phyloP scores from a whole-genome alignment of 2,329 filamentous ascomycete species.

The Sarocladium kiliense region DNA sequence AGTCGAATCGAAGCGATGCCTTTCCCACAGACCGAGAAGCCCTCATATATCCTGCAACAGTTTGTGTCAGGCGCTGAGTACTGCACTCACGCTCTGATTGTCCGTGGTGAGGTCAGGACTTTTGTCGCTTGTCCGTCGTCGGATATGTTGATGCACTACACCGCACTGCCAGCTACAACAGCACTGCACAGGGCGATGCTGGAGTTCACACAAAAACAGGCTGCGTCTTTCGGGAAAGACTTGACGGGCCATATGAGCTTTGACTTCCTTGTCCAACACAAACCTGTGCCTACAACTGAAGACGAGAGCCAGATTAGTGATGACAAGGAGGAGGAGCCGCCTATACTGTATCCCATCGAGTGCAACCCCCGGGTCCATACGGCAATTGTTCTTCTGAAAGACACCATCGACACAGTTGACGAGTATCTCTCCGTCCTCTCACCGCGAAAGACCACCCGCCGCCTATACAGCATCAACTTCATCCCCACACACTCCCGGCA shows the following conservation, averaged over 20 bases:
- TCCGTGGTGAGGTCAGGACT: constrained; percentile 58
- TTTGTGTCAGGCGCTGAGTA: constrained; percentile 59
- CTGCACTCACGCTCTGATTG: constrained; percentile 64
- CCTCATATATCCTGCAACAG: constrained; percentile 59
- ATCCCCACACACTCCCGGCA: constrained; percentile 18
- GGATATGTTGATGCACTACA: constrained; percentile 62
- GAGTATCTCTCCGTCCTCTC: constrained; percentile 48
- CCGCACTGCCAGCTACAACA: constrained; percentile 48
- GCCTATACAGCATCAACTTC: constrained; percentile 11
- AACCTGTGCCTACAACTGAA: not conserved
- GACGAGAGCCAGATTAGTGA: too few species aligned
- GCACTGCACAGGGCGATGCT: constrained; percentile 56
- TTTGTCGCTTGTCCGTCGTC: constrained; percentile 63
- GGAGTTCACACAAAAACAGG: constrained; percentile 57
- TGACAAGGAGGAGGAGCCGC: constrained; percentile 19
- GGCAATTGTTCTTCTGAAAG: constrained; percentile 55
- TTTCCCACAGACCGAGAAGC: constrained; percentile 30
- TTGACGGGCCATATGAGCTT: constrained; percentile 70
- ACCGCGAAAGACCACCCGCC: not conserved
- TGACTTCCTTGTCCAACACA: constrained; percentile 55
- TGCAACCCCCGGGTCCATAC: constrained; percentile 68
- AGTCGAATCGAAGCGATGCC: constrained; percentile 37
- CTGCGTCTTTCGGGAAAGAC: constrained; percentile 36
- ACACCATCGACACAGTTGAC: constrained; percentile 39
- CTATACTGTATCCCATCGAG: constrained; percentile 58